These are phyloP conservation scores for Verticillium nubilum DNA, from an alignment of 2,329 filamentous ascomycete species.

Conservation along the genomic window DNA sequence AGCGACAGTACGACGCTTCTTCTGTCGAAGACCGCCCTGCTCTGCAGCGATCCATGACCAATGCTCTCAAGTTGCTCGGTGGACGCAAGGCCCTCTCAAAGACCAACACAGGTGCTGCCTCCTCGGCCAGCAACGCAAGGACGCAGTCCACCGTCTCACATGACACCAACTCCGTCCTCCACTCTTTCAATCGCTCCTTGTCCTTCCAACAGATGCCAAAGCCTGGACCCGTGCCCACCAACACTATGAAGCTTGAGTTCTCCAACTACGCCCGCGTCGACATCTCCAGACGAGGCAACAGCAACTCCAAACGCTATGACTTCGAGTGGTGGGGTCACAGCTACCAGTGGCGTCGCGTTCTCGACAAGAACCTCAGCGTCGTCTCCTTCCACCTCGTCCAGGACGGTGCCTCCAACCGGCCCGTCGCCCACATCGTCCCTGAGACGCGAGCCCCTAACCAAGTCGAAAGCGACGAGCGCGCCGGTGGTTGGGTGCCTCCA, in stretches of 20 bases:
- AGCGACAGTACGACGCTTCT: conserved; percentile 61
- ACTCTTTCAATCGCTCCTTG: conserved; percentile 18
- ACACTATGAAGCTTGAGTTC: conserved; percentile 86
- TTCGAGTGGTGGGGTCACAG: conserved; percentile 90
- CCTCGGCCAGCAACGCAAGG: conserved; percentile 16
- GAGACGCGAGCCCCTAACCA: conserved; percentile 69
- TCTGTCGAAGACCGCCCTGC: conserved; percentile 33
- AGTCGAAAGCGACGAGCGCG: conserved; percentile 63
- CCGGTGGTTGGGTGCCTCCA: conserved; percentile 85
- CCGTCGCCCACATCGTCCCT: conserved; percentile 81
- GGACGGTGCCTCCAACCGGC: conserved; percentile 47
- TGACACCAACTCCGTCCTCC: conserved; percentile 24
- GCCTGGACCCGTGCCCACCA: conserved; percentile 50
- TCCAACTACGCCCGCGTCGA: conserved; percentile 96
- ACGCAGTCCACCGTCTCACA: conserved; percentile 30
- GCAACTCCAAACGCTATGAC: conserved; percentile 70
- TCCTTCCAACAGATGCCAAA: conserved; percentile 28
- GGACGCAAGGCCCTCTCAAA: conserved; percentile 29
- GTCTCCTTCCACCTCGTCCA: conserved; percentile 78
- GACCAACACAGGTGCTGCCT: conserved; percentile 24
- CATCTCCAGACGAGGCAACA: conserved; percentile 63
- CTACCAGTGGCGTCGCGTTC: conserved; percentile 77
- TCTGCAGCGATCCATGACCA: conserved; percentile 41
- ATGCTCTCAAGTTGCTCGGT: conserved; percentile 41
- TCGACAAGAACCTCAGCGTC: conserved; percentile 61